A percentile compares a stretch with the other conserved stretches of the same genome.
These are phyloP conservation scores for Thielaviopsis punctulata DNA, from an alignment of 2,329 filamentous ascomycete genomes.

Conservation along the genomic window DNA sequence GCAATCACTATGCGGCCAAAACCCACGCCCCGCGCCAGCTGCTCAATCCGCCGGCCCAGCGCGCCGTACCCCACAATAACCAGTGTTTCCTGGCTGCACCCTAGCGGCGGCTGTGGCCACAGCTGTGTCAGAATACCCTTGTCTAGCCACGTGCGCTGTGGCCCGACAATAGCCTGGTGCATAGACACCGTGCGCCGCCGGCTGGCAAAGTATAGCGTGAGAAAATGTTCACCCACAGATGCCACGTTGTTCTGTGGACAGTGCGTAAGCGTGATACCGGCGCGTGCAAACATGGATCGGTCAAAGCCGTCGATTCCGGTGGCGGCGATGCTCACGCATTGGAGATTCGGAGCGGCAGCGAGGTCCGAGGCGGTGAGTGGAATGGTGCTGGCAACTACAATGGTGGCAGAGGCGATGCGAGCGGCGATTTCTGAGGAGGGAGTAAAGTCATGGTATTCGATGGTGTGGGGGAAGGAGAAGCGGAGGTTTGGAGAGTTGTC, in stretches of 20 bases:
- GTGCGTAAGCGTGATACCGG: constrained; percentile 8
- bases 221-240: constrained; percentile 7
- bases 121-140: constrained; percentile 2
- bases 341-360: neutral
- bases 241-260: constrained; percentile 9
- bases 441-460: constrained; percentile 1
- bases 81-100: constrained; percentile 17
- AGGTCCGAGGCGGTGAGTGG: constrained; percentile 3
- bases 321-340: constrained; percentile 6
- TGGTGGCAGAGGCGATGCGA: constrained; percentile 8
- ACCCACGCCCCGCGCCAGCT: constrained; percentile 14
- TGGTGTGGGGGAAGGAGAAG: constrained; percentile 8
- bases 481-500: constrained; percentile 4
- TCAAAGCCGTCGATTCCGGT: constrained; percentile 10
- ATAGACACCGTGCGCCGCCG: constrained; percentile 3
- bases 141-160: neutral
- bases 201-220: constrained; percentile 8
- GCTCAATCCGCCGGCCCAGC: constrained; percentile 15
- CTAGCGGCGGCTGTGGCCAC: constrained; percentile 14
- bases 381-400: constrained; percentile 9
- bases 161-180: neutral
- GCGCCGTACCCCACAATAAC: constrained; percentile 17
- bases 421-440: neutral
- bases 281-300: constrained; percentile 2
- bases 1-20: constrained; percentile 15